Conservation (phyloP, 2,329 filamentous ascomycete genomes). For the Colletotrichum camelliae region DNA sequence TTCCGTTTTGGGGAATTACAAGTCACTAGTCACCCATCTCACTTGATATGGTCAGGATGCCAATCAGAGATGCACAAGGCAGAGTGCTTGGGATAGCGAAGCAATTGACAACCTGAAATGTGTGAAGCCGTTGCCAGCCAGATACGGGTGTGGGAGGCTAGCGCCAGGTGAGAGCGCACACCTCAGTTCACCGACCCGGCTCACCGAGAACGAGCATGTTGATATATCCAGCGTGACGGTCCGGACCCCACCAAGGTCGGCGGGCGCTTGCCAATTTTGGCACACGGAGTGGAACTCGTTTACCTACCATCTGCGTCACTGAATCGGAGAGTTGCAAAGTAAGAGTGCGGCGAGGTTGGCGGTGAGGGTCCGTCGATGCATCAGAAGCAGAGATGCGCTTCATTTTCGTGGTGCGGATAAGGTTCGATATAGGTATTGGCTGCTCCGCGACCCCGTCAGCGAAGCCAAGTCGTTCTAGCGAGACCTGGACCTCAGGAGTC, state of each 20-base stretch:
- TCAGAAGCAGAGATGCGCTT: background rate
- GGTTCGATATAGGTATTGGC: background rate
- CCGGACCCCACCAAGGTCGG: background rate
- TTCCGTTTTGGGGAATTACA: background rate
- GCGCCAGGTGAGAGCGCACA: background rate
- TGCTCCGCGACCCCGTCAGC: background rate
- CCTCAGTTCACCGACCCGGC: background rate
- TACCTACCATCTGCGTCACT: background rate
- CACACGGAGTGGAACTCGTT: background rate
- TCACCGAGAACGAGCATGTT: background rate
- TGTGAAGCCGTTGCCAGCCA: background rate
- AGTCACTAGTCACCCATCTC: background rate
- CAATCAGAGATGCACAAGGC: background rate
- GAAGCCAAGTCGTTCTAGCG: background rate
- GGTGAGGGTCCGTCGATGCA: background rate
- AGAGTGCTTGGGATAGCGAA: background rate
- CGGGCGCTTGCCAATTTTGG: background rate
- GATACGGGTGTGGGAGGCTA: background rate
- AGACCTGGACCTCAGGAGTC: background rate
- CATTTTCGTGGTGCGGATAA: background rate
- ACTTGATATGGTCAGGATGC: background rate
- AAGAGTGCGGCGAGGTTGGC: background rate
- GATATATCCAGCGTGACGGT: background rate
- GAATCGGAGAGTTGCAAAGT: background rate
- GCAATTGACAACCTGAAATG: background rate